A percentile compares a stretch with the other conserved stretches of the same genome.
These are phyloP conservation scores for Acephala macrosclerotiorum DNA, from an alignment of 2,329 filamentous ascomycete genomes.

Conservation along the genomic window DNA sequence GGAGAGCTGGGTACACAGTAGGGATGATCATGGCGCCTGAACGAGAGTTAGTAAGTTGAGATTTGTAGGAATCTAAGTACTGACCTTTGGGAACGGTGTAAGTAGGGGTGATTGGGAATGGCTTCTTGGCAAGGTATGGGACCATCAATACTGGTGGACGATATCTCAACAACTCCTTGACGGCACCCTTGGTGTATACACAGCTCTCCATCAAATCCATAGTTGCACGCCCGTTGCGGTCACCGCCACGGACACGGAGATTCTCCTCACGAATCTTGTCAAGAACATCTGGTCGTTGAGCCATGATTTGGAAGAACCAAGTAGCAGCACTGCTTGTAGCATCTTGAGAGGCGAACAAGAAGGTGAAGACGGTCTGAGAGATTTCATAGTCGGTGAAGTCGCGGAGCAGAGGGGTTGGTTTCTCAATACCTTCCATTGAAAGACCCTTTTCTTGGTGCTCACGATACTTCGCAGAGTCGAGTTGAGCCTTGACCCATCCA, in stretches of 20 bases:
- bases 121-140: constrained; percentile 92
- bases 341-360: constrained; percentile 97
- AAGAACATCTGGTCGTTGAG: constrained; percentile 91
- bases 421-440: constrained; percentile 72
- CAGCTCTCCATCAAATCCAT: constrained; percentile 90
- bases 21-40: constrained; percentile 90
- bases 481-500: constrained; percentile 88
- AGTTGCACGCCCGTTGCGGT: constrained; percentile 72
- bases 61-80: constrained; percentile 30
- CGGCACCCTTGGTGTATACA: constrained; percentile 88
- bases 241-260: constrained; percentile 75
- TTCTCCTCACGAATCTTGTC: constrained; percentile 94
- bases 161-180: constrained; percentile 91
- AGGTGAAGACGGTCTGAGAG: constrained; percentile 91
- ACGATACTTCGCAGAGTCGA: constrained; percentile 83
- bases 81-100: constrained; percentile 92
- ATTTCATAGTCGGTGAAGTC: constrained; percentile 93
- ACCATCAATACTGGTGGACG: constrained; percentile 97
- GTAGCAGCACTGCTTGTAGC: constrained; percentile 93
- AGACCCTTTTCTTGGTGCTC: constrained; percentile 79
- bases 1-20: constrained; percentile 87
- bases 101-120: constrained; percentile 85
- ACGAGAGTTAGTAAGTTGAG: constrained; percentile 19
- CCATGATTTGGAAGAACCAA: constrained; percentile 94
- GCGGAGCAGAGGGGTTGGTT: constrained; percentile 83